phyloP scores from a whole-genome alignment of 371 early-diverging fungal genomes.

The Globomyces sp. region DNA sequence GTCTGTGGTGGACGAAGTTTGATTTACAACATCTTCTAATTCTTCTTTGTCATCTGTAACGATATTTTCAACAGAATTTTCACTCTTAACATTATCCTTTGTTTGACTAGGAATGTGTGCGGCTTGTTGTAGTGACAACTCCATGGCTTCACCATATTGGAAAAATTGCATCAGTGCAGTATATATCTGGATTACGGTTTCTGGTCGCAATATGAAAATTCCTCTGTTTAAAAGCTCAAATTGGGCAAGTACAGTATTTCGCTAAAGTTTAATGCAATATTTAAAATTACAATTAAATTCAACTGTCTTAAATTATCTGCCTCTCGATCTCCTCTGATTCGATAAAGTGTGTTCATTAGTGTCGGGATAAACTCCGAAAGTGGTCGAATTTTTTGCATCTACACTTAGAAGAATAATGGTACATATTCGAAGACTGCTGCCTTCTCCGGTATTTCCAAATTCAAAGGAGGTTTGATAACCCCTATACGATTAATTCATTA shows the following conservation, averaged over 20 bases:
- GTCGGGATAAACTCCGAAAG: constrained; percentile 1
- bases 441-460: constrained; percentile 1
- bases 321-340: constrained; percentile 4
- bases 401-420: neutral
- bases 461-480: constrained; percentile 1
- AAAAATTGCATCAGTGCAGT: constrained; percentile 8
- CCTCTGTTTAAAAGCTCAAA: constrained; percentile 9
- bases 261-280: neutral
- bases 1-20: neutral
- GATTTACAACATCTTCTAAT: neutral
- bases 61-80: neutral
- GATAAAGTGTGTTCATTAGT: constrained; percentile 2
- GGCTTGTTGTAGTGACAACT: neutral
- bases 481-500: neutral
- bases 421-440: constrained; percentile 10
- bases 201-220: constrained; percentile 7
- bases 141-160: constrained; percentile 12
- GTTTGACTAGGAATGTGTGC: too few species aligned
- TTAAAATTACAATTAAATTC: neutral
- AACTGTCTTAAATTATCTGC: constrained; percentile 2
- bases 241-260: constrained; percentile 8
- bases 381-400: constrained; percentile 7
- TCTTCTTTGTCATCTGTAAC: neutral
- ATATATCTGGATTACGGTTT: neutral
- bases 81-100: neutral